Base-by-base conservation (phyloP, 768 basidiomycete genomes). In the Russula griseocarnosa region DNA sequence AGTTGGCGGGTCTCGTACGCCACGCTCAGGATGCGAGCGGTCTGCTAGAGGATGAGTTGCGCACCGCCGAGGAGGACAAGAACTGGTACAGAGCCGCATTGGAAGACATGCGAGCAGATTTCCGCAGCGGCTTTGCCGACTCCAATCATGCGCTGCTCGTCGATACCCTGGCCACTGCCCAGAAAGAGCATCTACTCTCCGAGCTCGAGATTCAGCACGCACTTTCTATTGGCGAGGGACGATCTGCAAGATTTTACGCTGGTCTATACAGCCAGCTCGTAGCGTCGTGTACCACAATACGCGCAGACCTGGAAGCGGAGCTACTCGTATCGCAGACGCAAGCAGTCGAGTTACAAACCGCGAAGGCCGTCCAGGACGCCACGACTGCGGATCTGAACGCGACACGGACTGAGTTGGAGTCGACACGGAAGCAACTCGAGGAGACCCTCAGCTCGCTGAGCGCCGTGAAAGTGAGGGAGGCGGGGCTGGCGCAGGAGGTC, bases 1-100 rank as follows among this genome's bases (percentile, higher is more conserved):
- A 89, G 65, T 75, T 91, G 9, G 83, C 83, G 1, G 75, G 82
- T 63, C 79, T 90, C 47, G 77, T 87, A 68, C 84, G 86, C 28
- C 81, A 83, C 30, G 74, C 76, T 30, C 80, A 80, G 52, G 82
- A 85, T 16, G 78, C 83, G 56, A 87, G 82, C 66, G 64, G 65
- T 13, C 69, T 82, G 8, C 75, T 89, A 30, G 40, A 61, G 14
- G 49, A 38, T 5, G 67, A 67, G 24, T 62, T 76, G 22, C 50
- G 51, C 16, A 71, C 72, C 16, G 69, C 63, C 8, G 69, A 71
- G 20, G 61, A 61, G 1, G 71, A 74, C 40, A 54, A 52, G 2
- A 59, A 42, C 14, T 58, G 61, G 46, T 71, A 68, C 52, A 24
- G 58, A 1, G 38, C 20, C 18, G 61, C 65, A 28, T 58, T 66